These are phyloP conservation scores for Seminavis robusta DNA, from an alignment of 108 stramenopile species.

Conservation along the genomic window DNA sequence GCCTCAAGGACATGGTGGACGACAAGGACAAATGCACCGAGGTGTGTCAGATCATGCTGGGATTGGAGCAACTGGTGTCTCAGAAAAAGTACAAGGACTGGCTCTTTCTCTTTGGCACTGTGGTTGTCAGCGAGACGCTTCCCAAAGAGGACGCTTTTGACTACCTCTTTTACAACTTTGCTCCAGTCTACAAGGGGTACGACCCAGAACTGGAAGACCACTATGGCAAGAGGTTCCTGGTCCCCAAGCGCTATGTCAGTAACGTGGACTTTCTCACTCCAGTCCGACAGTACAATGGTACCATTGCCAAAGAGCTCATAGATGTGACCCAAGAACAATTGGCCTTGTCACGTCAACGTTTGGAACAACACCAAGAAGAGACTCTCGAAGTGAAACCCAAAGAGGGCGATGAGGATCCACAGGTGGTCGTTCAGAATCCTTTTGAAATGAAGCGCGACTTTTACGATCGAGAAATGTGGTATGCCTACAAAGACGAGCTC, in stretches of 20 bases:
- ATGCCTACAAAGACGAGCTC: slow-evolving; percentile 51
- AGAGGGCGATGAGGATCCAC: slow-evolving; percentile 6
- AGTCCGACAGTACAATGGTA: slow-evolving; percentile 33
- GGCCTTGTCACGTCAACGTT: neutral
- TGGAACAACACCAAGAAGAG: slow-evolving; percentile 1
- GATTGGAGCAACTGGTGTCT: slow-evolving; percentile 50
- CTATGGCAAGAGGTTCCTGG: slow-evolving; percentile 58
- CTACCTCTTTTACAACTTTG: slow-evolving; percentile 74
- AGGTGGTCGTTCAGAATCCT: slow-evolving; percentile 33
- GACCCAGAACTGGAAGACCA: slow-evolving; percentile 44
- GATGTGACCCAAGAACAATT: slow-evolving; percentile 17
- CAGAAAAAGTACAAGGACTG: slow-evolving; percentile 59
- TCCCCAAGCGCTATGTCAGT: slow-evolving; percentile 66
- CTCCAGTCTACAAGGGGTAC: slow-evolving; percentile 60
- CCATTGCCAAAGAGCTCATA: slow-evolving; percentile 36
- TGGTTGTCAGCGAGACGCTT: slow-evolving; percentile 43
- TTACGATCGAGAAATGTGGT: slow-evolving; percentile 55
- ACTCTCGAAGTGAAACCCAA: too few relatives aligned
- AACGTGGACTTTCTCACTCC: slow-evolving; percentile 66
- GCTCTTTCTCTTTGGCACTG: slow-evolving; percentile 73
- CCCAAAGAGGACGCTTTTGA: slow-evolving; percentile 37
- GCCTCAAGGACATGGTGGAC: neutral
- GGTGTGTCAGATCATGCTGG: slow-evolving; percentile 58
- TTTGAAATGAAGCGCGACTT: slow-evolving; percentile 11
- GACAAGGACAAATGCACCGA: slow-evolving; percentile 32